phyloP scores from a whole-genome alignment of 1,284 basidiomycete species.

The Coniferiporia sulphurascens region DNA sequence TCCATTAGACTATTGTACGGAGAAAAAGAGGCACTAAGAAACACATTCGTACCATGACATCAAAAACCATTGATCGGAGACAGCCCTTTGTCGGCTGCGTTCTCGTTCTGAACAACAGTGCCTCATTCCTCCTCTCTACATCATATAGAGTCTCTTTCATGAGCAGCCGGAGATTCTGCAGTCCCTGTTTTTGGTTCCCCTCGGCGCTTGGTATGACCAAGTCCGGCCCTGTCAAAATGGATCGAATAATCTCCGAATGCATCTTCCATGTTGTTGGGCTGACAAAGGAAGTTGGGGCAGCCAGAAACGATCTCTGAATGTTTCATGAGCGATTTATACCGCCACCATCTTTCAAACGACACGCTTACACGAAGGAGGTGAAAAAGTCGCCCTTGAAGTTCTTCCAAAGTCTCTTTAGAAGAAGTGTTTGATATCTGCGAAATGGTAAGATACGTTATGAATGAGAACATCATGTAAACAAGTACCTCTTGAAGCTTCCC shows the following conservation, averaged over 20 bases:
- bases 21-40: conserved; percentile 13
- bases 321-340: not conserved
- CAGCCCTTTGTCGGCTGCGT: conserved; percentile 53
- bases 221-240: not conserved
- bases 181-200: conserved; percentile 34
- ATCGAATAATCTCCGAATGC: conserved; percentile 36
- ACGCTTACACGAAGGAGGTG: conserved; percentile 52
- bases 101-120: conserved; percentile 68
- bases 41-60: conserved; percentile 55
- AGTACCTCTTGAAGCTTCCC: conserved; percentile 66
- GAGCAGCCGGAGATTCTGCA: conserved; percentile 39
- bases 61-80: conserved; percentile 61
- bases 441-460: conserved; percentile 6
- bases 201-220: conserved; percentile 38
- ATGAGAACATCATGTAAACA: not conserved
- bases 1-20: not conserved
- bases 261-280: conserved; percentile 63
- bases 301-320: conserved; percentile 55
- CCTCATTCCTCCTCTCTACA: conserved; percentile 68
- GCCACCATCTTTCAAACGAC: not conserved
- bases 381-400: conserved; percentile 51
- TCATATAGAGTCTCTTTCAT: conserved; percentile 49
- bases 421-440: conserved; percentile 48
- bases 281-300: conserved; percentile 67
- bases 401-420: conserved; percentile 48